Evolutionary conservation across 2,329 filamentous ascomycete genomes (phyloP).

Genomic region (Nemania sp.): DNA sequence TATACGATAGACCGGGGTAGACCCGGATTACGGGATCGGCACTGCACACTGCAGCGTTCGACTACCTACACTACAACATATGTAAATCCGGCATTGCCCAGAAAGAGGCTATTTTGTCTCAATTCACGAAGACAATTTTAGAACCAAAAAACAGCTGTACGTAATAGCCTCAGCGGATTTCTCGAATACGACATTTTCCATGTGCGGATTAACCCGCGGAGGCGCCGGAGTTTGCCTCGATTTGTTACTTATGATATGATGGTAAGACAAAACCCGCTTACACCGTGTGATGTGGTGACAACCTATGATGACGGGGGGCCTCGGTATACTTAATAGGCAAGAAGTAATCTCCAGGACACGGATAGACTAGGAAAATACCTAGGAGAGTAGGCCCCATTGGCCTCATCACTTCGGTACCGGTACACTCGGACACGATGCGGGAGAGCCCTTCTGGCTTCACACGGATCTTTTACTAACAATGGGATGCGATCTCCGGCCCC

Average conservation of each 20-base stretch:
- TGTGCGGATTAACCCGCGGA: too few relatives aligned
- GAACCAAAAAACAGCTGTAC: constrained; percentile 1
- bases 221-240: too few relatives aligned
- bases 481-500: too few relatives aligned
- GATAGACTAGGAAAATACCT: too few relatives aligned
- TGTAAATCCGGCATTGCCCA: constrained; percentile 5
- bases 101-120: background rate
- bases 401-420: constrained; percentile 16
- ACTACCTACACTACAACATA: too few relatives aligned
- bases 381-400: background rate
- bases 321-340: constrained; percentile 9
- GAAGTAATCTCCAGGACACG: background rate
- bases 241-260: too few relatives aligned
- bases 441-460: constrained; percentile 2
- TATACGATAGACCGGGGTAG: constrained; percentile 20
- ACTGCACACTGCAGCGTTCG: constrained; percentile 11
- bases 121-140: background rate
- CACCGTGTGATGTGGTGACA: constrained; percentile 13
- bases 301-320: background rate
- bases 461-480: constrained; percentile 2
- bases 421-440: constrained; percentile 19
- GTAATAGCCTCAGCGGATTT: background rate
- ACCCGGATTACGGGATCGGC: constrained; percentile 23
- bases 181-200: background rate
- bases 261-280: constrained; percentile 16